Percentiles rank a stretch among this genome's conserved stretches.
Evolutionary conservation across 1,284 basidiomycete species (phyloP).

Genomic region (Ganoderma multipileum): DNA sequence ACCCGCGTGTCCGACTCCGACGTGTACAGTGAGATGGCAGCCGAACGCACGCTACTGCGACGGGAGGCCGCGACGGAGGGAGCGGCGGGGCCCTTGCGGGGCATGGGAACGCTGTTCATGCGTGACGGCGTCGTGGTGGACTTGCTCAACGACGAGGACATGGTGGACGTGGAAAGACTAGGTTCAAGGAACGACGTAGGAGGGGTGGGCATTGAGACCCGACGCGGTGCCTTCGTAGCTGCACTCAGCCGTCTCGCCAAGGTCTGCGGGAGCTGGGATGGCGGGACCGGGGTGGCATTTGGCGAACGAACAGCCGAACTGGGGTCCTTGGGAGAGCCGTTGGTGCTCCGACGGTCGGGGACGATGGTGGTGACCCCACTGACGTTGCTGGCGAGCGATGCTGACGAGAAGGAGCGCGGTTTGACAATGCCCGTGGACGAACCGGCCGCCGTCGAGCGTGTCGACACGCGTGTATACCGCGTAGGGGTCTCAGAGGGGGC

Average conservation of each 20-base stretch:
- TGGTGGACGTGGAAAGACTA: constrained; percentile 33
- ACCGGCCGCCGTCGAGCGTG: constrained; percentile 40
- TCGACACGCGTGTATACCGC: constrained; percentile 38
- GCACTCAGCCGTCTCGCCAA: constrained; percentile 27
- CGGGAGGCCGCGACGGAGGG: constrained; percentile 34
- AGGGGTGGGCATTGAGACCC: constrained; percentile 34
- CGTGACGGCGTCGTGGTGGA: constrained; percentile 31
- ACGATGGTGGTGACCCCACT: constrained; percentile 51
- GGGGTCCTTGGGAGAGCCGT: constrained; percentile 28
- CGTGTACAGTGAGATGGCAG: constrained; percentile 39
- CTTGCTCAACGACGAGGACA: constrained; percentile 32
- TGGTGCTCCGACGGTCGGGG: constrained; percentile 39
- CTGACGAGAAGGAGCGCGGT: constrained; percentile 42
- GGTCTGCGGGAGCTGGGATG: constrained; percentile 32
- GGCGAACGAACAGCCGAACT: constrained; percentile 32
- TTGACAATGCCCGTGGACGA: constrained; percentile 38
- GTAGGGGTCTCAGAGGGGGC: constrained; percentile 46
- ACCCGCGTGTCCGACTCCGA: constrained; percentile 34
- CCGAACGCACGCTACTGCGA: constrained; percentile 37
- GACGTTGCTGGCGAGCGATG: constrained; percentile 40
- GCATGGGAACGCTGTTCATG: constrained; percentile 33
- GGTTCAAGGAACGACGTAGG: constrained; percentile 39
- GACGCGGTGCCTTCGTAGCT: constrained; percentile 28
- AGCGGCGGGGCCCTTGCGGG: constrained; percentile 23
- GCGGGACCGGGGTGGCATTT: constrained; percentile 41